Conservation (phyloP, 78 protist species). For the Dictyostelium citrinum region DNA sequence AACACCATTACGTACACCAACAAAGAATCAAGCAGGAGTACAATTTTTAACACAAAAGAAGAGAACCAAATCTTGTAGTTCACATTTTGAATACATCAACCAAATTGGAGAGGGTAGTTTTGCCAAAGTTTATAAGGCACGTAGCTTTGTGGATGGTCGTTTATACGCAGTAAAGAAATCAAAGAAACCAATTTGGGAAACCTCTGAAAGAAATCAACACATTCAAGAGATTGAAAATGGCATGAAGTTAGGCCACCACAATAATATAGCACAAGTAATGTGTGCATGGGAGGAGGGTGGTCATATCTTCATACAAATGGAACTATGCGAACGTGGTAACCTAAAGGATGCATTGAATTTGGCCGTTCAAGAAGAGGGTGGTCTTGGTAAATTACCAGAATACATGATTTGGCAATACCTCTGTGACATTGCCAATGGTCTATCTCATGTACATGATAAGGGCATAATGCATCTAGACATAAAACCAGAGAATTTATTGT, state of each 20-base stretch:
- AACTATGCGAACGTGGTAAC: constrained; percentile 60
- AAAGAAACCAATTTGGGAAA: constrained; percentile 66
- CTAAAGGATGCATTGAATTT: constrained; percentile 11
- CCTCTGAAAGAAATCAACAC: constrained; percentile 29
- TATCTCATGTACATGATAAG: constrained; percentile 74
- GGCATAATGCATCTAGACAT: constrained; percentile 90
- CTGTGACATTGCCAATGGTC: constrained; percentile 47
- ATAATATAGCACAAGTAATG: constrained; percentile 21
- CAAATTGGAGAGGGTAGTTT: constrained; percentile 67
- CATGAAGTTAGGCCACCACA: constrained; percentile 36
- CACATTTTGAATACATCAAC: constrained; percentile 7
- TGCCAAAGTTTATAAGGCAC: constrained; percentile 56
- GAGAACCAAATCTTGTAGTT: constrained; percentile 38
- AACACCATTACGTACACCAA: constrained; percentile 50
- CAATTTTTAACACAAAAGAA: constrained; percentile 57
- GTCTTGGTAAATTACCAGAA: background rate
- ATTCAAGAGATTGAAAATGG: constrained; percentile 70
- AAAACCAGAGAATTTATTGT: constrained; percentile 87
- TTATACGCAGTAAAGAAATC: constrained; percentile 52
- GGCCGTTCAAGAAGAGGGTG: background rate
- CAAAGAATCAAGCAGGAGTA: background rate
- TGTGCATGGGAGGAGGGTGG: constrained; percentile 79
- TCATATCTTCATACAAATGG: constrained; percentile 57
- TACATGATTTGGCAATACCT: constrained; percentile 23
- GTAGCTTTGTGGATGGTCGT: background rate